A percentile compares a stretch with the other conserved stretches of the same genome.
These are phyloP conservation scores for Pisolithus sp. DNA, from an alignment of 768 basidiomycete species.

Conservation along the genomic window DNA sequence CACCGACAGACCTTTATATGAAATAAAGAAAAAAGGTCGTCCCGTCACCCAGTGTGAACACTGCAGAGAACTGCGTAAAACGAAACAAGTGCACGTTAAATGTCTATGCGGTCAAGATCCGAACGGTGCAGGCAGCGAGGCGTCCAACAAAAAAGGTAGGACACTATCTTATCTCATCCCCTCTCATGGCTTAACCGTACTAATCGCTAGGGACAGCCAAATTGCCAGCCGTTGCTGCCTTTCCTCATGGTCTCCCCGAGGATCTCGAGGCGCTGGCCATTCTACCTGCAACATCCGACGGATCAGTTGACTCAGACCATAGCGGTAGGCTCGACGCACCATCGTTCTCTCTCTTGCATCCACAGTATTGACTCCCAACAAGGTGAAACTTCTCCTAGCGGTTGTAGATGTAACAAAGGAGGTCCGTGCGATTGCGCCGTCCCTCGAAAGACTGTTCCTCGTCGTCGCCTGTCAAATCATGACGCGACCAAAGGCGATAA, in stretches of 20 bases:
- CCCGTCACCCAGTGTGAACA: slow-evolving; percentile 51
- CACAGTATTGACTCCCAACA: slow-evolving; percentile 40
- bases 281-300: slow-evolving; percentile 36
- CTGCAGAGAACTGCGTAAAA: slow-evolving; percentile 42
- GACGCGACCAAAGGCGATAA: slow-evolving; percentile 25
- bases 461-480: slow-evolving; percentile 25
- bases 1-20: slow-evolving; percentile 80
- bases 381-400: slow-evolving; percentile 41
- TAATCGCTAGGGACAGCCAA: slow-evolving; percentile 43
- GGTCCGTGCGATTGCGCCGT: slow-evolving; percentile 54
- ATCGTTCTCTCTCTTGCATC: slow-evolving; percentile 32
- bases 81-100: slow-evolving; percentile 40
- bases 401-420: slow-evolving; percentile 41
- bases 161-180: slow-evolving; percentile 13
- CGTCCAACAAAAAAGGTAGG: slow-evolving; percentile 60
- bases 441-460: slow-evolving; percentile 39
- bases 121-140: slow-evolving; percentile 9
- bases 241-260: slow-evolving; percentile 71
- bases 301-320: slow-evolving; percentile 55
- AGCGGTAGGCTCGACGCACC: slow-evolving; percentile 55
- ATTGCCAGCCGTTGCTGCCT: slow-evolving; percentile 66
- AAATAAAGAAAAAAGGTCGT: slow-evolving; percentile 63
- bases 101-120: slow-evolving; percentile 40
- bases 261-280: slow-evolving; percentile 51
- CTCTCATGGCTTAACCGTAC: slow-evolving; percentile 39